A percentile compares a stretch with the other conserved stretches of the same genome.
These are phyloP conservation scores for Russula dissimulans DNA, from an alignment of 768 basidiomycete species.

Conservation along the genomic window DNA sequence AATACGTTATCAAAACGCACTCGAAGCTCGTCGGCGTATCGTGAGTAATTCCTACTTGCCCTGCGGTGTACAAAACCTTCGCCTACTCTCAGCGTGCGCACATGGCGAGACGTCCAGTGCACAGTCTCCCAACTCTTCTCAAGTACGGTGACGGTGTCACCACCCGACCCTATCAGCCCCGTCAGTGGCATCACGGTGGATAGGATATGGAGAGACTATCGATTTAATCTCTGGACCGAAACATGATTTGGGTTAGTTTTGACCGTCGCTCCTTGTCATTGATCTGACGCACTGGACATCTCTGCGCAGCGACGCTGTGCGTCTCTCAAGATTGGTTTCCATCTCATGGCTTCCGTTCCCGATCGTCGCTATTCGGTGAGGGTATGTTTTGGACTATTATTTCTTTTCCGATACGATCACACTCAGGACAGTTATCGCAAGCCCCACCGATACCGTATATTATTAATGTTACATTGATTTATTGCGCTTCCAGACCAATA, in stretches of 20 bases:
- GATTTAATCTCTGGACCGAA: constrained; percentile 46
- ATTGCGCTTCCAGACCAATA: constrained; percentile 7
- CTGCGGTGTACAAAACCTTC: neutral
- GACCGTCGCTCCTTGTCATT: neutral
- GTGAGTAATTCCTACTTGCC: constrained; percentile 32
- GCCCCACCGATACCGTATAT: constrained; percentile 14
- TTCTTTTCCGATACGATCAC: constrained; percentile 3
- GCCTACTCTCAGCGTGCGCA: constrained; percentile 39
- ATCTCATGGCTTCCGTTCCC: neutral
- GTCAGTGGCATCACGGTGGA: constrained; percentile 54
- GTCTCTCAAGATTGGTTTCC: neutral
- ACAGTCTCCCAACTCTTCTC: constrained; percentile 53
- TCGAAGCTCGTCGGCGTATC: constrained; percentile 62
- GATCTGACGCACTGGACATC: neutral
- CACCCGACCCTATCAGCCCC: constrained; percentile 29
- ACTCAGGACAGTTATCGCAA: constrained; percentile 11
- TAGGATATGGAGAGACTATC: constrained; percentile 57
- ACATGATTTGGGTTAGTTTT: constrained; percentile 6
- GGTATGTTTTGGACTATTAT: constrained; percentile 7
- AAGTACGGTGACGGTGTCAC: constrained; percentile 26
- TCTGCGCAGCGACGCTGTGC: neutral
- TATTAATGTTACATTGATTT: constrained; percentile 16
- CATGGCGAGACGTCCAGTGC: constrained; percentile 58
- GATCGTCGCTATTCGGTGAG: constrained; percentile 3
- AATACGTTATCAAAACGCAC: constrained; percentile 57